phyloP scores from a whole-genome alignment of 1,284 basidiomycete species.

The Meira miltonrushii region DNA sequence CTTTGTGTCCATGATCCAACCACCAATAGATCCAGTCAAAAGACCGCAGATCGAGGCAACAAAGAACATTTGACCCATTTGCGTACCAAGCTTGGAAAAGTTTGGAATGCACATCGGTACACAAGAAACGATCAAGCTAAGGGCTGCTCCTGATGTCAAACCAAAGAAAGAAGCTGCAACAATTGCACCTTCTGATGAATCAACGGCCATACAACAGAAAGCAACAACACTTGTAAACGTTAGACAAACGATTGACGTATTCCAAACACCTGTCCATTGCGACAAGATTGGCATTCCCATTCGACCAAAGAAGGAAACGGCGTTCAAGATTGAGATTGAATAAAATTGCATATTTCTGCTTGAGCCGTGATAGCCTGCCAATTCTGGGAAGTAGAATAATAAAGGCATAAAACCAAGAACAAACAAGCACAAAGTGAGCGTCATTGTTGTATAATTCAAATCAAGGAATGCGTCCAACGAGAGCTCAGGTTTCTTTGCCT shows the following conservation, averaged over 20 bases:
- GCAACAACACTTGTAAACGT: neutral
- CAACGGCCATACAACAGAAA: neutral
- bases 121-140: neutral
- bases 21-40: neutral
- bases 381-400: conserved; percentile 7
- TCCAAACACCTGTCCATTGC: neutral
- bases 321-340: conserved; percentile 9
- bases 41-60: neutral
- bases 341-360: conserved; percentile 3
- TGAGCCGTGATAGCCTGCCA: neutral
- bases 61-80: neutral
- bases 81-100: neutral
- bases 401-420: neutral
- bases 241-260: neutral
- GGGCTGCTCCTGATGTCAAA: neutral
- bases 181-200: neutral
- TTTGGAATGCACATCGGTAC: neutral
- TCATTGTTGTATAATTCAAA: too few species aligned
- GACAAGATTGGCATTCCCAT: neutral
- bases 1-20: conserved; percentile 3
- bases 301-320: conserved; percentile 5
- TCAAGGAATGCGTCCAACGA: neutral
- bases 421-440: neutral
- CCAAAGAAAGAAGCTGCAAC: conserved; percentile 2
- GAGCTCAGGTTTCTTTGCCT: neutral